phyloP scores from a whole-genome alignment of 202 grass and related monocot species.

The Sporobolus alterniflorus region DNA sequence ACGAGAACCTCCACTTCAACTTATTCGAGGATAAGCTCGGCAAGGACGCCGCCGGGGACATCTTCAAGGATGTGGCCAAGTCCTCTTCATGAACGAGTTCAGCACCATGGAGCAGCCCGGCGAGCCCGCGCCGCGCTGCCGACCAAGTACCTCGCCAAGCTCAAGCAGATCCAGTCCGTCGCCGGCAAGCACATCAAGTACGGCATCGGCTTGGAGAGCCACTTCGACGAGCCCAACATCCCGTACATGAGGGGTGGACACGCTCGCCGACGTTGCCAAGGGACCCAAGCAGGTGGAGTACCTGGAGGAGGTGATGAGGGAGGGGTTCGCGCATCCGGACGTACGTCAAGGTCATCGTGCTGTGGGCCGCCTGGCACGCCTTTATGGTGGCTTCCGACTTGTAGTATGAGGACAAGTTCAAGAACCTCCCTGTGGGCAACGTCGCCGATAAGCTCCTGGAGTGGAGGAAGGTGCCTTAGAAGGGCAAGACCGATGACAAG shows the following conservation, averaged over 20 bases:
- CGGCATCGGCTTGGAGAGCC: conserved; percentile 73
- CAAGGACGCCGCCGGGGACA: conserved; percentile 37
- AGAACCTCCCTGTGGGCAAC: too few species aligned
- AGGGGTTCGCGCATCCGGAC: too few species aligned
- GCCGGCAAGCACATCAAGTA: conserved; percentile 36
- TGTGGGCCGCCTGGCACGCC: too few species aligned
- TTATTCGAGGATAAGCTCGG: conserved; percentile 75
- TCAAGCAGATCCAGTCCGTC: conserved; percentile 48
- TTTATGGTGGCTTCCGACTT: too few species aligned
- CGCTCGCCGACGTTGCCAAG: conserved; percentile 58
- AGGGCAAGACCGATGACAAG: too few species aligned
- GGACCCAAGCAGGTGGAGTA: conserved; percentile 40
- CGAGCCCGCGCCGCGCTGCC: conserved; percentile 47
- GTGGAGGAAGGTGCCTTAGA: too few species aligned
- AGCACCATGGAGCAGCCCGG: conserved; percentile 64
- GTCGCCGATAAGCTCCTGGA: too few species aligned
- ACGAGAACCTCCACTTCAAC: conserved; percentile 79
- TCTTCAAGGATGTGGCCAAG: too few species aligned
- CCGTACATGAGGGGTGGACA: conserved; percentile 81
- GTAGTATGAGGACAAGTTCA: too few species aligned
- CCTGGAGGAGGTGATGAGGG: conserved; percentile 75
- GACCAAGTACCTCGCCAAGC: conserved; percentile 60
- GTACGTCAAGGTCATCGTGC: too few species aligned
- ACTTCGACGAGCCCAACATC: conserved; percentile 72
- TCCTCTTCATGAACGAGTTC: conserved; percentile 85